A percentile compares a stretch with the other conserved stretches of the same genome.
Evolutionary conservation across 1,139 yeast species (phyloP).

Genomic region (Debaryomyces nepalensis): DNA sequence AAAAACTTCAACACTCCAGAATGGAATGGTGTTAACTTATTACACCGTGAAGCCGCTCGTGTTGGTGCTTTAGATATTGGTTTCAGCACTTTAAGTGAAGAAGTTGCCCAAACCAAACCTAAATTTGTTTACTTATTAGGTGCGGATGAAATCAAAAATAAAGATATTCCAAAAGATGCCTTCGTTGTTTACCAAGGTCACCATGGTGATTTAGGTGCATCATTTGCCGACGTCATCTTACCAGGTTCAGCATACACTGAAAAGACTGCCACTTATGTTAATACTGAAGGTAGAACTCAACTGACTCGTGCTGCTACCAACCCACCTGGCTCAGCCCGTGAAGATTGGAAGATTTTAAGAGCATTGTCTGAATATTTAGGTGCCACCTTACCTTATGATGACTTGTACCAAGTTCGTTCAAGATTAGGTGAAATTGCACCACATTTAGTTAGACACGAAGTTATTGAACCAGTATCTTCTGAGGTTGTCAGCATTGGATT

Average conservation of each 20-base stretch:
- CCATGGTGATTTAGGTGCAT: conserved; percentile 91
- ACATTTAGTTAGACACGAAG: conserved; percentile 76
- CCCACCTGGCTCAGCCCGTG: conserved; percentile 92
- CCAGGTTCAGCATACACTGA: conserved; percentile 93
- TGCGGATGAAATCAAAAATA: conserved; percentile 76
- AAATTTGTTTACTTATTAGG: conserved; percentile 82
- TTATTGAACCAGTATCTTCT: conserved; percentile 67
- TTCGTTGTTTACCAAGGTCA: conserved; percentile 92
- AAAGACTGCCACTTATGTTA: conserved; percentile 84
- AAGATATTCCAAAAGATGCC: conserved; percentile 80
- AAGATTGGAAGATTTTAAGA: conserved; percentile 89
- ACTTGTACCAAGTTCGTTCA: conserved; percentile 66
- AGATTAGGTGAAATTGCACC: conserved; percentile 84
- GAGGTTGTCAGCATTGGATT: conserved; percentile 66
- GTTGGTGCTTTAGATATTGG: conserved; percentile 88
- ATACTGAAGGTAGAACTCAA: conserved; percentile 91
- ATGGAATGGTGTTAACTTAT: conserved; percentile 83
- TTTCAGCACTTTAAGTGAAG: conserved; percentile 61
- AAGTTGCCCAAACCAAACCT: conserved; percentile 57
- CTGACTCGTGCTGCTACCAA: conserved; percentile 85
- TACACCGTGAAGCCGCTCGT: conserved; percentile 87
- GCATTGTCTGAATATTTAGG: conserved; percentile 82
- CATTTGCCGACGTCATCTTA: conserved; percentile 83
- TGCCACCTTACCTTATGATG: conserved; percentile 77
- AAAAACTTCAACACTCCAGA: conserved; percentile 66